A percentile compares a stretch with the other conserved stretches of the same genome.
Conservation (phyloP, 345 rosid species). For the Angophora floribunda region DNA sequence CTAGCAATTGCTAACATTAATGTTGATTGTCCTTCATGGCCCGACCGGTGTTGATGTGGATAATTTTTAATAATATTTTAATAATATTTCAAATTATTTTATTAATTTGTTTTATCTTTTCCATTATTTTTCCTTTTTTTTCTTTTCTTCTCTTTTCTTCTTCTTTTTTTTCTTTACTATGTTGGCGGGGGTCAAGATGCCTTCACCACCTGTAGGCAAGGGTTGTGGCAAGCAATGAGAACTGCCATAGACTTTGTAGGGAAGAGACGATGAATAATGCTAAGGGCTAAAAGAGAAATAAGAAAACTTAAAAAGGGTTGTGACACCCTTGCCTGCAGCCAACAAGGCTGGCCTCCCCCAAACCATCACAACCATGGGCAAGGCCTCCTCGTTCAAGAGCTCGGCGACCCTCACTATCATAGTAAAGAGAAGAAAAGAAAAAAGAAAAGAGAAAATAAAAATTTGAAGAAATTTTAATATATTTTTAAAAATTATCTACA, state of each 20-base stretch:
- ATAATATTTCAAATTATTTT: too few relatives aligned
- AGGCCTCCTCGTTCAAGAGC: neutral
- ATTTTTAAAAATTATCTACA: neutral
- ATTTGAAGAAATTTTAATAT: neutral
- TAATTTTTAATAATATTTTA: too few relatives aligned
- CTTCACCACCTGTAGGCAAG: accelerated
- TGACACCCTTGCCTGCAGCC: accelerated
- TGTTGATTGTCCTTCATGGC: accelerated
- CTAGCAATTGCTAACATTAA: accelerated
- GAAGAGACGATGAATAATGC: neutral
- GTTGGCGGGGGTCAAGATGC: neutral
- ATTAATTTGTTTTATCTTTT: too few relatives aligned
- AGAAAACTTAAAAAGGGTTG: neutral
- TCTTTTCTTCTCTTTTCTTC: too few relatives aligned
- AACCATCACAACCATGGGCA: accelerated
- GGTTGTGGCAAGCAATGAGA: neutral
- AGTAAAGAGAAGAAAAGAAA: neutral
- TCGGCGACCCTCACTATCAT: neutral
- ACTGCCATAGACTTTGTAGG: neutral
- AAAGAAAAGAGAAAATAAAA: accelerated
- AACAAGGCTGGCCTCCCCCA: neutral
- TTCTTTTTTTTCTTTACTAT: neutral
- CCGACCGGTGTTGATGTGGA: accelerated
- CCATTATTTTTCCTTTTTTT: too few relatives aligned
- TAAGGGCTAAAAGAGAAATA: neutral